A percentile compares a stretch with the other conserved stretches of the same genome.
phyloP scores from a whole-genome alignment of 768 basidiomycete genomes.

The Gloeopeniophorella convolvens region DNA sequence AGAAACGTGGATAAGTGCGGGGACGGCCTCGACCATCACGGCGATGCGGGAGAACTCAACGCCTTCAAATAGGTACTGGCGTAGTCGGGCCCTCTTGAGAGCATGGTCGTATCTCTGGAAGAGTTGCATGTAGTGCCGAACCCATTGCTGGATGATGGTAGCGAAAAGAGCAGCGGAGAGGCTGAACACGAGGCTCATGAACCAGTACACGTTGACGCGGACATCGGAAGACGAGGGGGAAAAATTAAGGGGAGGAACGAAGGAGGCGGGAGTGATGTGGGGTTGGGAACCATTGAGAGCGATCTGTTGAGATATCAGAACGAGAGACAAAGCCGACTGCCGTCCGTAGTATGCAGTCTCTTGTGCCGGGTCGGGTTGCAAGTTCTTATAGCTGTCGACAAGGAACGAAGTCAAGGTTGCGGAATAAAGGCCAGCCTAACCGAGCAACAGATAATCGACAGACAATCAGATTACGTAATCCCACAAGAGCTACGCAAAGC shows the following conservation, averaged over 20 bases:
- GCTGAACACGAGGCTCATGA: slow-evolving; percentile 32
- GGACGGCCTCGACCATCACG: slow-evolving; percentile 37
- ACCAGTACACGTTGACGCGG: slow-evolving; percentile 38
- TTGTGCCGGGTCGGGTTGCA: not conserved
- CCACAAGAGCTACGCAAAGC: too few species aligned
- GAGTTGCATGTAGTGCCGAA: slow-evolving; percentile 26
- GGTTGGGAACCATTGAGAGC: not conserved
- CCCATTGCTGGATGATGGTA: slow-evolving; percentile 47
- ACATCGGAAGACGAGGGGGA: slow-evolving; percentile 27
- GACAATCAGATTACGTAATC: not conserved
- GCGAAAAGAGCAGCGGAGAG: slow-evolving; percentile 37
- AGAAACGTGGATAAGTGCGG: slow-evolving; percentile 42
- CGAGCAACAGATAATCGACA: not conserved
- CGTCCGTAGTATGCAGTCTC: not conserved
- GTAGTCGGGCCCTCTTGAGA: slow-evolving; percentile 34
- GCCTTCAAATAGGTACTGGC: slow-evolving; percentile 33
- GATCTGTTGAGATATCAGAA: not conserved
- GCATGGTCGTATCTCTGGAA: slow-evolving; percentile 27
- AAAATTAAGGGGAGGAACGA: slow-evolving; percentile 3
- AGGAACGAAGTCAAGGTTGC: not conserved
- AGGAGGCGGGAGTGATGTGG: not conserved
- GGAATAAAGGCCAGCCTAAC: not conserved
- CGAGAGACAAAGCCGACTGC: not conserved
- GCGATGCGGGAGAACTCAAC: slow-evolving; percentile 35
- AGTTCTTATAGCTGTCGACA: not conserved